A percentile compares a stretch with the other conserved stretches of the same genome.
Conservation (phyloP, 768 basidiomycete species). For the Termitomyces titanicus region DNA sequence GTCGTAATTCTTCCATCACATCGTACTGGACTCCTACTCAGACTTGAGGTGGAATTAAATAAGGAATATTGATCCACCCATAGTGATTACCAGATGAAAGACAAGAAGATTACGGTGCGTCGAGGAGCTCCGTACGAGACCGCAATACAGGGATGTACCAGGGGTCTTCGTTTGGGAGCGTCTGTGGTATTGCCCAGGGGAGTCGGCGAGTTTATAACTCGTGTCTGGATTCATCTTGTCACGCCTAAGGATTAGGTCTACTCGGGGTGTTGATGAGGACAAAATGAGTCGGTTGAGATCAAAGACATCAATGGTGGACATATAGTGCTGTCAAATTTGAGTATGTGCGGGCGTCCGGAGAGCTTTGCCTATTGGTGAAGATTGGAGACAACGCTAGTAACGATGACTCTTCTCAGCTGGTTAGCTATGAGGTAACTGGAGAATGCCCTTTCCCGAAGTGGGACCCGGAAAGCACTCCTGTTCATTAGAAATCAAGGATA, state of each 20-base stretch:
- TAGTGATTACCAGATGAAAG: no score
- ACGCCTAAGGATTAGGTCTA: not conserved
- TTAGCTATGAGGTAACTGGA: not conserved
- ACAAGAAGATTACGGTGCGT: no score
- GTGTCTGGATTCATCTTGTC: not conserved
- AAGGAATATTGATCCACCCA: no score
- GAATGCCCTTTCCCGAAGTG: not conserved
- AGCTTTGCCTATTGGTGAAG: not conserved
- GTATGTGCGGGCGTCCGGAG: not conserved
- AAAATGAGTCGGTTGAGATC: not conserved
- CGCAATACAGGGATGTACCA: not conserved
- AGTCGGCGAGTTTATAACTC: not conserved
- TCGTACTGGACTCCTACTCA: no score
- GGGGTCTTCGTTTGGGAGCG: not conserved
- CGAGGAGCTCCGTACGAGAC: not conserved
- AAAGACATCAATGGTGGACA: not conserved
- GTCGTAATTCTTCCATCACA: no score
- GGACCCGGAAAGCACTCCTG: not conserved
- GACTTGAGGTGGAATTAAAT: no score
- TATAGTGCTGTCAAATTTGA: not conserved
- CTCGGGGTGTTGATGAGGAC: not conserved
- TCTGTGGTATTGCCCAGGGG: not conserved
- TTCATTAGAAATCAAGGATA: not conserved
- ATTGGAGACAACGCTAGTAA: no score
- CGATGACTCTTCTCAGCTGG: not conserved